Base-by-base conservation (phyloP, 768 basidiomycete genomes). In the Pluteus cervinus region DNA sequence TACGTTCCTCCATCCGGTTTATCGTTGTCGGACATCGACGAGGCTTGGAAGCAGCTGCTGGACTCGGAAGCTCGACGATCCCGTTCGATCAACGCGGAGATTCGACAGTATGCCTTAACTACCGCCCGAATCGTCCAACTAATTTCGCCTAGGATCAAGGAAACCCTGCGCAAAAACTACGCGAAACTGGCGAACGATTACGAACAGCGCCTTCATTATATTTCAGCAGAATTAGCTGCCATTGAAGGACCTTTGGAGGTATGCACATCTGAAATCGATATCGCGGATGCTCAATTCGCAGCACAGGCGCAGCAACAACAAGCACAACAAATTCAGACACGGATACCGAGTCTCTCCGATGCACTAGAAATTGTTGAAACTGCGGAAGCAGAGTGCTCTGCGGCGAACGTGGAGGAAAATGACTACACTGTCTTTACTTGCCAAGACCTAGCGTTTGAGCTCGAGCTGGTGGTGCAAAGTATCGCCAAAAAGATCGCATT, bases 331-430 rank as follows among this genome's bases (percentile, higher is more conserved):
- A 75, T 92, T 37, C 76, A 86, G 49, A 73, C 69, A 1, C 75
- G 77, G 42, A 66, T 94, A 50, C 77, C 85, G 1, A 61, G 69
- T 0, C 66, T 97, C 22, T 69, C 77, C 5, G 72, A 79, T 7
- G 61, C 69, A 1, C 56, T 89, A 22, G 60, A 57, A 2, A 54
- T 68, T 10, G 79, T 94, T 7, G 65, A 65, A 0, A 63, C 56
- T 1, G 81, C 81, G 1, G 89, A 97, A 49, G 67, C 69, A 1
- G 85, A 83, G 37, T 96, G 93, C 59, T 62, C 61, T 3, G 76
- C 78, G 5, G 93, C 92, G 7, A 96, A 98, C 43, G 84, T 97
- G 5, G 94, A 98, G 52, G 93, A 96, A 59, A 97, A 96, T 54
- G 94, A 98, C 55, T 87, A 93, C 56, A 94, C 91, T 0, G 78